Base-by-base conservation (phyloP, 495 filamentous ascomycete species). In the Zalerion maritima region DNA sequence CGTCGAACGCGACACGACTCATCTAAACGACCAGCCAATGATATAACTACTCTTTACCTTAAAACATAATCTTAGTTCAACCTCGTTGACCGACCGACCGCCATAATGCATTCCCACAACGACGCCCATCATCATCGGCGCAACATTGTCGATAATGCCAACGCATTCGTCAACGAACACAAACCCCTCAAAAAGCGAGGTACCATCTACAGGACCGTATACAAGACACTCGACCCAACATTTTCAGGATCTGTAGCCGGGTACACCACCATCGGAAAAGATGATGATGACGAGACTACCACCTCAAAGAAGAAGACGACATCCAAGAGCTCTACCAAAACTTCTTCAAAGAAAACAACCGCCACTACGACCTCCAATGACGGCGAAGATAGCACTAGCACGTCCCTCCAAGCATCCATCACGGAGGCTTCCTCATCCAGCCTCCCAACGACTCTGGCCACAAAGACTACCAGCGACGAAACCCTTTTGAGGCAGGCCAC, bases 161-260 rank as follows among this genome's bases (percentile, higher is more conserved):
- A 38, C 17, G 35, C 34, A 24, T 40, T 40, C 14, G 49, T 38
- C n/a, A 39, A 41, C 14, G 42, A 44, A n/a, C 20, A 40, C 5
- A 43, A 41, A 25, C 42, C 42, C 6, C 40, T 45, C 21, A 42
- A 47, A 13, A 25, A 32, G 26, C 37, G 2, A 19, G 32, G 40
- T 17, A 69, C 63, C 1, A 41, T 64, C 29, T 50, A 57, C 3
- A 51, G 55, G 11, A 57, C 65, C 19, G 63, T 75, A 8, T 71
- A 71, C 44, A 46, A 64, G 29, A 77, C 74, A 6, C 54, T 66
- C 24, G 31, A 55, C 4, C 42, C 58, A 18, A 73, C 69, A 13
- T 77, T 74, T 28, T 49, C 55, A 18, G 72, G 71, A 9, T 54
- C 61, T 1, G 49, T 72, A 24, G 71, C 47, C 24, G 71, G 71